These are phyloP conservation scores for Apiotrichum montevideense DNA, from an alignment of 1,284 basidiomycete genomes.

Conservation along the genomic window DNA sequence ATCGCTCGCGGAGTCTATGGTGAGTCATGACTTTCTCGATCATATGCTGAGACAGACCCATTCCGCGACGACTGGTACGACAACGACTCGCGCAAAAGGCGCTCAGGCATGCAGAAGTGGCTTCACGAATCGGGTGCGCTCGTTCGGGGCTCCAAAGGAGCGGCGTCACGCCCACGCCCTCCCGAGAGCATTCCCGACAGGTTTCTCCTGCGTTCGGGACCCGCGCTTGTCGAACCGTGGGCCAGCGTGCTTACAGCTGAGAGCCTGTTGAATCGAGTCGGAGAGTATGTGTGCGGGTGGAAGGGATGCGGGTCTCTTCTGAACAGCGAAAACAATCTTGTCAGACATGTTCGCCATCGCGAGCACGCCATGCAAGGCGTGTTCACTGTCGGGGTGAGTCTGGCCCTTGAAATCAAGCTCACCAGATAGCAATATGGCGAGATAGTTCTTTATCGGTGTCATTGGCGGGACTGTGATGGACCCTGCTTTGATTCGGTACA, in stretches of 20 bases:
- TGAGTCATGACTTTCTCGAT: neutral
- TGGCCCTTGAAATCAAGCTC: neutral
- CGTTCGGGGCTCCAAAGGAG: constrained; percentile 13
- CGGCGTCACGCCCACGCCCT: neutral
- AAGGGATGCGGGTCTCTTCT: constrained; percentile 34
- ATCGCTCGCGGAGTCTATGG: constrained; percentile 12
- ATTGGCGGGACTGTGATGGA: constrained; percentile 29
- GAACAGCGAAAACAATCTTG: constrained; percentile 25
- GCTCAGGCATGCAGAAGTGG: neutral
- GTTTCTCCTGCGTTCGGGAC: constrained; percentile 25
- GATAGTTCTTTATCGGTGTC: constrained; percentile 19
- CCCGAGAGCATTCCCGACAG: constrained; percentile 27
- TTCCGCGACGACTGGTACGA: constrained; percentile 8
- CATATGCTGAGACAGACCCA: constrained; percentile 8
- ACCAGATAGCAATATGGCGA: neutral
- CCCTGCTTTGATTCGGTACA: constrained; percentile 23
- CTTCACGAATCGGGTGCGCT: neutral
- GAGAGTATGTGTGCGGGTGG: constrained; percentile 28
- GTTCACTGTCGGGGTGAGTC: constrained; percentile 19
- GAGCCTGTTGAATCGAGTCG: constrained; percentile 22
- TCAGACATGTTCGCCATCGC: constrained; percentile 21
- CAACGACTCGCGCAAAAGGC: neutral
- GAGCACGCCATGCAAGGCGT: constrained; percentile 22
- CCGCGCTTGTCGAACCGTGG: constrained; percentile 24
- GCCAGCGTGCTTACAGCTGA: constrained; percentile 21